A percentile compares a stretch with the other conserved stretches of the same genome.
These are phyloP conservation scores for Lasiodiplodia citricola DNA, from an alignment of 2,329 filamentous ascomycete genomes.

Conservation along the genomic window DNA sequence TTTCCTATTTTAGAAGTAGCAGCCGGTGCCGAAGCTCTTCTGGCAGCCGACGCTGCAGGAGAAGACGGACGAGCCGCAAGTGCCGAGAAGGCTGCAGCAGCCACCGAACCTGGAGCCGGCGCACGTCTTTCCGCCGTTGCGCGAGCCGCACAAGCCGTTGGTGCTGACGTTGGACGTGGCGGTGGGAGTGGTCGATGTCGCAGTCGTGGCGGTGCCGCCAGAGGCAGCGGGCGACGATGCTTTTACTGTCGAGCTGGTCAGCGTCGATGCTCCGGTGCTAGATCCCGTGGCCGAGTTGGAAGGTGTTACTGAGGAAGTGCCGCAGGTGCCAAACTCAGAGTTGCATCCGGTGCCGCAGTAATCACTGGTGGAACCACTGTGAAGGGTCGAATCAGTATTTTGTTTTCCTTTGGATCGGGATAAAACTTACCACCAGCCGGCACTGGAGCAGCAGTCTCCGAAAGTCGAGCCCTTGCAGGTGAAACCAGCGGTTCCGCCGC, in stretches of 20 bases:
- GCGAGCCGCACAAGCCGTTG: constrained; percentile 34
- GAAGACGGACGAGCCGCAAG: constrained; percentile 33
- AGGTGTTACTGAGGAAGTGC: constrained; percentile 22
- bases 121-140: constrained; percentile 29
- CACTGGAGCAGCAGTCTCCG: constrained; percentile 52
- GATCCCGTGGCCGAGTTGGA: neutral
- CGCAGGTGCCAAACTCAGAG: constrained; percentile 39
- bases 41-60: constrained; percentile 44
- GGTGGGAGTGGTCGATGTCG: constrained; percentile 32
- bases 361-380: constrained; percentile 32
- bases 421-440: constrained; percentile 42
- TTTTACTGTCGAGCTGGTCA: constrained; percentile 26
- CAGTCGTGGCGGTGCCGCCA: constrained; percentile 11
- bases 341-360: constrained; percentile 42
- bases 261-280: constrained; percentile 10
- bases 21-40: constrained; percentile 38
- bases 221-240: constrained; percentile 11
- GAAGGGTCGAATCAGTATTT: neutral
- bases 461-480: constrained; percentile 51
- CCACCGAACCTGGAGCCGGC: constrained; percentile 26
- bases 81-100: constrained; percentile 37
- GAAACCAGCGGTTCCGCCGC: constrained; percentile 47
- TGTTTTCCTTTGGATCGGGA: constrained; percentile 5
- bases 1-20: constrained; percentile 25
- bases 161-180: constrained; percentile 31